Conservation (phyloP, 2,329 filamentous ascomycete species). For the Teratosphaeriaceae sp. region DNA sequence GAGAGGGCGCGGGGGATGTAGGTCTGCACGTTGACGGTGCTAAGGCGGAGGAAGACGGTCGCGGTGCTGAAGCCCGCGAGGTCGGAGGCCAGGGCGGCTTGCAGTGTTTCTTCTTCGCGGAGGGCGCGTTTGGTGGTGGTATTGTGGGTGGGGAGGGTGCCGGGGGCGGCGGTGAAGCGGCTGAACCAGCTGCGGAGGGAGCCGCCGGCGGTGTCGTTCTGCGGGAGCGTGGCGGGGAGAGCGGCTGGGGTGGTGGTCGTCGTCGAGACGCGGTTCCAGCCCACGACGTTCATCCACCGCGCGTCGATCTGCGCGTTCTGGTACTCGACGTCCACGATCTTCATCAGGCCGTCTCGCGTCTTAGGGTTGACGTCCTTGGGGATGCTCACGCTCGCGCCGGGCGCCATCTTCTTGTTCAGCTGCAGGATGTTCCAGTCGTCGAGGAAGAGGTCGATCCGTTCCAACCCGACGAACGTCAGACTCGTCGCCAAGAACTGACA, state of each 20-base stretch:
- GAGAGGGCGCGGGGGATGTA: slow-evolving; percentile 67
- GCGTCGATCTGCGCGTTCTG: slow-evolving; percentile 91
- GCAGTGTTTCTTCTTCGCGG: slow-evolving; percentile 56
- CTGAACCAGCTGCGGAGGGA: slow-evolving; percentile 71
- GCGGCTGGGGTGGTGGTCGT: slow-evolving; percentile 41
- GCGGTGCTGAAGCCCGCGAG: slow-evolving; percentile 64
- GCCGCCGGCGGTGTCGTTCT: slow-evolving; percentile 17
- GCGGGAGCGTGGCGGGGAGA: too few species aligned
- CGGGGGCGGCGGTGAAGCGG: slow-evolving; percentile 42
- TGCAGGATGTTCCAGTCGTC: slow-evolving; percentile 78
- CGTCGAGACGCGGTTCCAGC: slow-evolving; percentile 60
- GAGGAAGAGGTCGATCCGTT: slow-evolving; percentile 82
- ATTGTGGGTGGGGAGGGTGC: slow-evolving; percentile 39
- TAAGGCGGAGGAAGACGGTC: slow-evolving; percentile 83
- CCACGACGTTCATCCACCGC: slow-evolving; percentile 77
- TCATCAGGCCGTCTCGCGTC: slow-evolving; percentile 86
- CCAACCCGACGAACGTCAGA: slow-evolving; percentile 86
- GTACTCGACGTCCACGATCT: slow-evolving; percentile 68
- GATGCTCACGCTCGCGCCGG: slow-evolving; percentile 63
- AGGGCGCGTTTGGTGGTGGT: slow-evolving; percentile 50
- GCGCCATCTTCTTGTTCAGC: slow-evolving; percentile 79
- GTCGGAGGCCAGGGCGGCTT: slow-evolving; percentile 61
- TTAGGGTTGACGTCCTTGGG: slow-evolving; percentile 73
- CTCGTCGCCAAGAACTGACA: slow-evolving; percentile 92
- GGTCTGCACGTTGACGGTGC: slow-evolving; percentile 74